phyloP scores from a whole-genome alignment of 768 basidiomycete genomes.

The Lactarius indigo region DNA sequence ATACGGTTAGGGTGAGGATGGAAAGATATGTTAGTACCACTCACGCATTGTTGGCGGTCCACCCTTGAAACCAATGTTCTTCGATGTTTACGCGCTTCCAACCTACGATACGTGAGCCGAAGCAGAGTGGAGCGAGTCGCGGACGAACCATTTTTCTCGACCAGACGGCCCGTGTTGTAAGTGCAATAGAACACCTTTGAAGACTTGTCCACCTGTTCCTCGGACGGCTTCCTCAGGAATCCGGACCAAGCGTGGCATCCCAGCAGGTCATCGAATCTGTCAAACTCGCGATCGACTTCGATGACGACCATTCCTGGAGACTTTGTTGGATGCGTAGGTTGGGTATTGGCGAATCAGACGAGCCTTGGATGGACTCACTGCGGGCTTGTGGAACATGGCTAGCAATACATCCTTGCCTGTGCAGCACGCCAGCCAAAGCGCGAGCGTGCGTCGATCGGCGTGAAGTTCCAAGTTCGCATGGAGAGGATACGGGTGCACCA shows the following conservation, averaged over 20 bases:
- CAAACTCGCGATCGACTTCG: conserved; percentile 36
- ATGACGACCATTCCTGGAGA: conserved; percentile 46
- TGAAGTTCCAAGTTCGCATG: conserved; percentile 41
- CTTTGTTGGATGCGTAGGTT: conserved; percentile 25
- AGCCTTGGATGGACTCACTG: conserved; percentile 33
- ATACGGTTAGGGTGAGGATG: not conserved
- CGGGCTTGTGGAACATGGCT: conserved; percentile 44
- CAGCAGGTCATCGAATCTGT: conserved; percentile 36
- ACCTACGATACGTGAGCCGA: conserved; percentile 31
- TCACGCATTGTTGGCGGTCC: conserved; percentile 32
- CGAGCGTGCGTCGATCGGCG: conserved; percentile 38
- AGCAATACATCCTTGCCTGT: conserved; percentile 35
- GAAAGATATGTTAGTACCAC: conserved; percentile 8
- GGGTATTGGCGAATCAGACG: not conserved
- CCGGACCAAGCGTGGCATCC: conserved; percentile 44
- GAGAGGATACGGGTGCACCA: conserved; percentile 43
- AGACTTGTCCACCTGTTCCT: conserved; percentile 31
- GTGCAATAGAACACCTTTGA: conserved; percentile 42
- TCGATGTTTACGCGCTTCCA: conserved; percentile 46
- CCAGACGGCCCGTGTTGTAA: conserved; percentile 36
- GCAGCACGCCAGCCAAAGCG: conserved; percentile 43
- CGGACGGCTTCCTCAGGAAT: conserved; percentile 34
- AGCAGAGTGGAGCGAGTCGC: not conserved
- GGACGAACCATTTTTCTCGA: conserved; percentile 45
- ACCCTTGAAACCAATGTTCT: conserved; percentile 42